Evolutionary conservation across 257 asterid genomes (phyloP), one percentile per base, ranked within the genome.

Genomic region (Lithospermum erythrorhizon): DNA sequence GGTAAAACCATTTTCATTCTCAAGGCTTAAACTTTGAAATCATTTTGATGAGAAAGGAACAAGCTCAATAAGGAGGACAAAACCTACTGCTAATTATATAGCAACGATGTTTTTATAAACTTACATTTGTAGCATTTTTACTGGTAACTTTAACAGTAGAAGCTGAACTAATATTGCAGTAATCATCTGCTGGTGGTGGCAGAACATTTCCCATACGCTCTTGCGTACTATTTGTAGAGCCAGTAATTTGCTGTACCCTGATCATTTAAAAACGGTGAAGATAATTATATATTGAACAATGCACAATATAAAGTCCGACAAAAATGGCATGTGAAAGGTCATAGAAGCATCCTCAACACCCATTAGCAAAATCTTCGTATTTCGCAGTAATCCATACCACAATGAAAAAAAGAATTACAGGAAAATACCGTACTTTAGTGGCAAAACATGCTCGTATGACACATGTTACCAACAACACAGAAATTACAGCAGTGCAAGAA

Each of bases 131-230:
- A 63, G 76, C 61, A 69, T 75, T 57, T 83, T 78, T 86, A 75
- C 68, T 61, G 63, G 66, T 70, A 67, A 89, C 86, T 80, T 81
- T 85, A 64, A 65, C 91, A 2, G 83, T 64, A 75, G 86, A 75
- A 64, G 84, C 68, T 55, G 80, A 51, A 67, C 74, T 65, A 75
- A 75, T 79, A 83, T 68, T 79, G 83, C 65, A 74, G 80, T 79
- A 87, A 52, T 85, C 95, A 72, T 91, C 97, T 37, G 80, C 81
- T 17, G 98, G 94, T 58, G 98, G 81, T 64, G 98, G 98, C 70
- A 91, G 74, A 49, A 76, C 77, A 70, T 68, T 84, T 69, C 98
- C 98, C 22, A 93, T 72, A 62, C 82, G 87, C 67, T 83, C 82
- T 74, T 84, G 95, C 53, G 47, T 68, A 76, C 78, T 73, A 77